phyloP scores from a whole-genome alignment of 306 rosid species.

The Acacia acuminata region DNA sequence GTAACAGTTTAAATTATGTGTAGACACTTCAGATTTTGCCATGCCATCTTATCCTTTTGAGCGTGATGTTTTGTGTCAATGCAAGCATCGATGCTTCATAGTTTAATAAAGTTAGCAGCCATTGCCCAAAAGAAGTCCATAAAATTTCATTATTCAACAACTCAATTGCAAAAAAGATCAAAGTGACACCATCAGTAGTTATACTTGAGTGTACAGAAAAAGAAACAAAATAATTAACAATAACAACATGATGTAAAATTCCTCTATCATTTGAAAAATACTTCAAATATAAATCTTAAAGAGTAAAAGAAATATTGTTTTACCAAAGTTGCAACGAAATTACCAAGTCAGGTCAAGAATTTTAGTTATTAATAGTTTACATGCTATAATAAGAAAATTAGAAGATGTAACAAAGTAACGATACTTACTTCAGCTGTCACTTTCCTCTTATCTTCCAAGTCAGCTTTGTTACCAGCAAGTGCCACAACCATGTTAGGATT shows the following conservation, averaged over 20 bases:
- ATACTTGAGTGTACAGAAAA: background rate
- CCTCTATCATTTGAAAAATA: background rate
- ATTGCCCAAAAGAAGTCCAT: background rate
- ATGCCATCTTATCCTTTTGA: background rate
- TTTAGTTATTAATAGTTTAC: background rate
- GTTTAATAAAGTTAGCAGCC: background rate
- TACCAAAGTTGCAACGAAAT: background rate
- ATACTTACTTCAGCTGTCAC: slow-evolving; percentile 59
- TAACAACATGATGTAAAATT: background rate
- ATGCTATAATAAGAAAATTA: background rate
- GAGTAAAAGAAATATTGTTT: background rate
- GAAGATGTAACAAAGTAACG: background rate
- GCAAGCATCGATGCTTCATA: background rate
- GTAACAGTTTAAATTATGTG: background rate
- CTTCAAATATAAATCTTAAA: background rate
- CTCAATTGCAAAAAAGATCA: background rate
- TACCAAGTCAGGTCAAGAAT: background rate
- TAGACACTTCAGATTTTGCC: background rate
- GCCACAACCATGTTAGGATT: slow-evolving; percentile 70
- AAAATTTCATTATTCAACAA: slow-evolving; percentile 9
- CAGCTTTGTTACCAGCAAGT: slow-evolving; percentile 65
- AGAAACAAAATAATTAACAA: background rate
- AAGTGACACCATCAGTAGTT: background rate
- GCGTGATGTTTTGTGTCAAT: background rate
- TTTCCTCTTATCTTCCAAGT: slow-evolving; percentile 64